Conservation (phyloP, 768 basidiomycete genomes). For the Mrakia gelida region DNA sequence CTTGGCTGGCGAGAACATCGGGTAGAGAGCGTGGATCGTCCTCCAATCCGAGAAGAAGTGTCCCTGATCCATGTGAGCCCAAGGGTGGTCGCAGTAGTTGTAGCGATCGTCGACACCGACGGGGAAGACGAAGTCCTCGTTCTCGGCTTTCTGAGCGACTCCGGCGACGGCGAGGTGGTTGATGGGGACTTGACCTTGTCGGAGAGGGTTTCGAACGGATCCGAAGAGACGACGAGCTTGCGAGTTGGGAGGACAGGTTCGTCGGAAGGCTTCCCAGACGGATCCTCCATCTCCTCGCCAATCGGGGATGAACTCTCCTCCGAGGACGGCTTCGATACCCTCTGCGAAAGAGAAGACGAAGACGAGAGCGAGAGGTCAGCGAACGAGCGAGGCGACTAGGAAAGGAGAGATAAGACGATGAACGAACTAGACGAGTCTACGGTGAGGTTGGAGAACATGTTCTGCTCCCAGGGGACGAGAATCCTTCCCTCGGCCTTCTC, state of each 20-base stretch:
- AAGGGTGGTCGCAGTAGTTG: slow-evolving; percentile 76
- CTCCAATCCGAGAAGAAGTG: slow-evolving; percentile 98
- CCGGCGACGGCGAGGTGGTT: slow-evolving; percentile 46
- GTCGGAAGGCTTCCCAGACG: slow-evolving; percentile 91
- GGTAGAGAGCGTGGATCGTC: slow-evolving; percentile 79
- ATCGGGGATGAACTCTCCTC: slow-evolving; percentile 66
- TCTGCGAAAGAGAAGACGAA: slow-evolving; percentile 40
- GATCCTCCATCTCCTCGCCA: slow-evolving; percentile 72
- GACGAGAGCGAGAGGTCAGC: not conserved
- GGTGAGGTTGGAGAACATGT: slow-evolving; percentile 67
- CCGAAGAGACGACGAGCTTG: slow-evolving; percentile 77
- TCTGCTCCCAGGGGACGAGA: slow-evolving; percentile 86
- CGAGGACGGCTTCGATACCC: slow-evolving; percentile 58
- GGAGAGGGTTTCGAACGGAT: slow-evolving; percentile 56
- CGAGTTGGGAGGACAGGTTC: slow-evolving; percentile 76
- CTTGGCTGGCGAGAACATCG: slow-evolving; percentile 88
- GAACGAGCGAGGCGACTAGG: not conserved
- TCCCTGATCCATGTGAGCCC: slow-evolving; percentile 80
- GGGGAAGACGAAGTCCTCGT: slow-evolving; percentile 62
- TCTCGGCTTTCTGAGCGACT: slow-evolving; percentile 40
- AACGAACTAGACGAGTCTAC: slow-evolving; percentile 44
- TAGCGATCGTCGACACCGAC: slow-evolving; percentile 58
- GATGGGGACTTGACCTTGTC: slow-evolving; percentile 43
- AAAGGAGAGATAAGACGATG: not conserved
- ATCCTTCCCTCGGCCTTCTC: slow-evolving; percentile 90